Evolutionary conservation across 371 early-diverging fungal genomes (phyloP).

Genomic region (Mortierella sp.): DNA sequence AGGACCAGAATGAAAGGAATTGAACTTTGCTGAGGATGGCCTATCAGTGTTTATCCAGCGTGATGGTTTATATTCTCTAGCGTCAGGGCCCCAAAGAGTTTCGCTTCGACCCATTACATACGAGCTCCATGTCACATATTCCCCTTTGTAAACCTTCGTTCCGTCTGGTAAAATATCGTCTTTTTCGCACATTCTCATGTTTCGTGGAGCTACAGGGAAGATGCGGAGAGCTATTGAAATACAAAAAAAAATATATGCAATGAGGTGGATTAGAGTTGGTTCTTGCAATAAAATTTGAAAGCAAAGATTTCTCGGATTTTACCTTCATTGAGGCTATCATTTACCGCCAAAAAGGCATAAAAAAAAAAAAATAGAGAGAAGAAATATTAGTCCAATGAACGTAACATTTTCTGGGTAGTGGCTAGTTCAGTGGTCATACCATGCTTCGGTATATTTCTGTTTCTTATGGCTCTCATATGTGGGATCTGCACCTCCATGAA

Average conservation of each 20-base stretch:
- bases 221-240: slow-evolving; percentile 22
- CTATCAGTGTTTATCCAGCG: slow-evolving; percentile 64
- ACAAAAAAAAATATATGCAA: slow-evolving; percentile 14
- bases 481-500: slow-evolving; percentile 25
- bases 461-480: slow-evolving; percentile 32
- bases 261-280: no score
- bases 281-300: background rate
- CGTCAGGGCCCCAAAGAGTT: slow-evolving; percentile 74
- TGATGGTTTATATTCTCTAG: slow-evolving; percentile 70
- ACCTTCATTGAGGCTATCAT: slow-evolving; percentile 24
- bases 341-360: background rate
- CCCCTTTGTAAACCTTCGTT: slow-evolving; percentile 64
- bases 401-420: background rate
- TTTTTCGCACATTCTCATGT: slow-evolving; percentile 62
- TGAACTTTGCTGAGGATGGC: slow-evolving; percentile 53
- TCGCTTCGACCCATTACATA: slow-evolving; percentile 70
- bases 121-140: slow-evolving; percentile 61
- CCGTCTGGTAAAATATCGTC: slow-evolving; percentile 77
- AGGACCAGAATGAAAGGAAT: slow-evolving; percentile 64
- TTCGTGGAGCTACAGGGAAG: slow-evolving; percentile 11
- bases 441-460: slow-evolving; percentile 42
- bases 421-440: slow-evolving; percentile 18
- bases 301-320: background rate
- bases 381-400: background rate
- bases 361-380: background rate